These are phyloP conservation scores for Auxenochlorella pyrenoidosa DNA, from an alignment of 139 green algal species.

Conservation along the genomic window DNA sequence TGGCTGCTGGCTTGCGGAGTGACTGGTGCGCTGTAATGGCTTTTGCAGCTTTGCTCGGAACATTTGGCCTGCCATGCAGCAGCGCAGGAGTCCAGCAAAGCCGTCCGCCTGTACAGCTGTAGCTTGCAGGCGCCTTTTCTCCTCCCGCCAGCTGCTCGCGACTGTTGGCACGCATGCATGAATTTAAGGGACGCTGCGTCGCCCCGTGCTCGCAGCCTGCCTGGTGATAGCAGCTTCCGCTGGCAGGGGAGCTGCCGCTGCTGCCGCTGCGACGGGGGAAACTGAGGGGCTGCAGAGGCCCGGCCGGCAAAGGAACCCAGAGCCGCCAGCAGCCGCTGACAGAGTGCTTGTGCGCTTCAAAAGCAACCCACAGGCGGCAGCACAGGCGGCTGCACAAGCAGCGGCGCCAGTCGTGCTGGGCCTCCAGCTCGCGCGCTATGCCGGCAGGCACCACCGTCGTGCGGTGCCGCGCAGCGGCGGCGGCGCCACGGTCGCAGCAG, in stretches of 20 bases:
- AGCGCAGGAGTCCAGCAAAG: too few species aligned
- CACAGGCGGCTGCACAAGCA: background rate
- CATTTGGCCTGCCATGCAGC: too few species aligned
- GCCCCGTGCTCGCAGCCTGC: background rate
- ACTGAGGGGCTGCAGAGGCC: background rate
- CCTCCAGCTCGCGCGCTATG: background rate
- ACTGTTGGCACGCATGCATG: too few species aligned
- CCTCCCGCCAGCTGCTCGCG: too few species aligned
- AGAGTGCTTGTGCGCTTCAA: background rate
- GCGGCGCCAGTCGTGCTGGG: background rate
- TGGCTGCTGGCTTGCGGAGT: background rate
- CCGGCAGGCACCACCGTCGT: background rate
- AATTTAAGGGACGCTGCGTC: too few species aligned
- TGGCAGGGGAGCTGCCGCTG: background rate
- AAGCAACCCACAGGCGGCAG: background rate
- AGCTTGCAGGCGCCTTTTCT: too few species aligned
- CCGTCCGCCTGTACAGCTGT: too few species aligned
- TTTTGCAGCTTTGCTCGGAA: background rate
- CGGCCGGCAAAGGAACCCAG: too few species aligned
- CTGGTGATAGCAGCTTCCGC: background rate
- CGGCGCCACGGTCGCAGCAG: background rate
- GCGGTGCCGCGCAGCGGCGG: background rate
- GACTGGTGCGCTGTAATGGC: background rate
- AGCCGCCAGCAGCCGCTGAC: background rate
- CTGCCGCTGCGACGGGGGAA: background rate